Conservation (phyloP, 192 early-diverging fungal species). For the Rhizoclosmatium sp. region DNA sequence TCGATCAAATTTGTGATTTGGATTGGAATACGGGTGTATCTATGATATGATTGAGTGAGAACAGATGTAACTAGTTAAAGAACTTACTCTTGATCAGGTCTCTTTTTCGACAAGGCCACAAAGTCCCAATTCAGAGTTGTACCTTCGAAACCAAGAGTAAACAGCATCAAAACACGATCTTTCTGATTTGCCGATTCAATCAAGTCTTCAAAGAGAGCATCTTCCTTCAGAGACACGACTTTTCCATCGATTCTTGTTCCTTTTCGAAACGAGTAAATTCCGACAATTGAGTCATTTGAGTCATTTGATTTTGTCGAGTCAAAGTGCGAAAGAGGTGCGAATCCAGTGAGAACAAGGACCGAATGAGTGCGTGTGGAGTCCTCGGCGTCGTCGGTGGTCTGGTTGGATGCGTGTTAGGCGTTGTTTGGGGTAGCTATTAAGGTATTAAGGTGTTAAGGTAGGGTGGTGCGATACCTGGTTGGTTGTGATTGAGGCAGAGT, state of each 20-base stretch:
- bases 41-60: too few relatives aligned
- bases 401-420: not conserved
- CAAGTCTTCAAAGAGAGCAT: not conserved
- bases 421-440: too few relatives aligned
- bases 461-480: too few relatives aligned
- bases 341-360: constrained; percentile 7
- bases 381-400: constrained; percentile 21
- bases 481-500: too few relatives aligned
- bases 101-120: too few relatives aligned
- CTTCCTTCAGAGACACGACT: not conserved
- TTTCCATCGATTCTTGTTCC: not conserved
- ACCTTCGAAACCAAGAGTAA: not conserved
- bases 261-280: constrained; percentile 13
- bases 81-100: too few relatives aligned
- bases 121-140: not conserved
- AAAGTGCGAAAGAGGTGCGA: not conserved
- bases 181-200: not conserved
- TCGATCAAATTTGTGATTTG: constrained; percentile 20
- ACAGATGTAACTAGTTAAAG: too few relatives aligned
- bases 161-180: not conserved
- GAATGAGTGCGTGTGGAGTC: not conserved
- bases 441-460: too few relatives aligned
- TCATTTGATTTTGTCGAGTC: not conserved
- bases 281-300: not conserved
- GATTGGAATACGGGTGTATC: not conserved